Evolutionary conservation across 768 basidiomycete genomes (phyloP), one percentile per base, ranked within the genome.

Genomic region (Dendrothele bispora): DNA sequence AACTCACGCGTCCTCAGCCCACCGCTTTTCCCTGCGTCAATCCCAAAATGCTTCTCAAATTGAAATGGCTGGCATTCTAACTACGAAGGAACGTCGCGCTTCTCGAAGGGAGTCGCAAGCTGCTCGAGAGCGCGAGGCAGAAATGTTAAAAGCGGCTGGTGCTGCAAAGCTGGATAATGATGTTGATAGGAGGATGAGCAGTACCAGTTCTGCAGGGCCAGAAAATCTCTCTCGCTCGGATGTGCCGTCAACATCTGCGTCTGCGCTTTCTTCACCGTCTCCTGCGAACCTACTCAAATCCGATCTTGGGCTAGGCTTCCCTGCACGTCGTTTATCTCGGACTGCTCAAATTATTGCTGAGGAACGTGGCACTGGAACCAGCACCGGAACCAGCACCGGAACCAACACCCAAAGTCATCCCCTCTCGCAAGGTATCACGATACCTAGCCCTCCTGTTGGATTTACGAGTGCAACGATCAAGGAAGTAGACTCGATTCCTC

Each of bases 281-380:
- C 20, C 22, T 21, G 48, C 24, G 12, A 25, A 7, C 17, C 39
- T 15, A 22, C 25, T 35, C 27, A 24, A 18, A 14, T 36, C 30
- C 15, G 14, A 6, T 3, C 30, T 8, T 41, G 41, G 24, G 39
- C 48, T n/a, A 17, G 28, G 21, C 40, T 49, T 11, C 29, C 42
- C 39, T 7, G 32, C 40, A 3, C 39, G 48, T 4, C 36, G 40
- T 14, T 24, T 49, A 32, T 49, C 48, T n/a, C 30, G 48, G 48
- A 49, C 48, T 15, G 39, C 39, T 24, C 48, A 49, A 18, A 35
- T 49, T 14, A 49, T 49, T 17, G 29, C 26, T 30, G 48, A 49
- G 40, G 48, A 49, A 30, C 22, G n/a, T 11, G 21, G 39, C 4
- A 29, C 40, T 39, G 46, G 26, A n/a, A n/a, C n/a, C n/a, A n/a